A percentile compares a stretch with the other conserved stretches of the same genome.
These are phyloP conservation scores for Panaeolus papilionaceus DNA, from an alignment of 768 basidiomycete genomes.

Conservation along the genomic window DNA sequence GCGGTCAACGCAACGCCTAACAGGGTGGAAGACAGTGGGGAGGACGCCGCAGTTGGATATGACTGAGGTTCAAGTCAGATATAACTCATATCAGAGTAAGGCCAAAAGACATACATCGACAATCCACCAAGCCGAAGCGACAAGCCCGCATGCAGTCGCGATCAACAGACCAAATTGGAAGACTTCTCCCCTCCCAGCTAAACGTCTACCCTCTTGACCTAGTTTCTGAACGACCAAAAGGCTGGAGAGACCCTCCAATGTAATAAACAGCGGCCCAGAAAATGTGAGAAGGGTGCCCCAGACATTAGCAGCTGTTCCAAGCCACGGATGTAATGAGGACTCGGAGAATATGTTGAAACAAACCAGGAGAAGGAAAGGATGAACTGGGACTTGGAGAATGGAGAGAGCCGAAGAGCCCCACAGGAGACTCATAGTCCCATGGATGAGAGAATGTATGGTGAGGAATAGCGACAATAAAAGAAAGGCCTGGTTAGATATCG, in stretches of 20 bases:
- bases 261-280: constrained; percentile 79
- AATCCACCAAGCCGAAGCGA: constrained; percentile 87
- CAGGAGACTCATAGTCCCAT: constrained; percentile 77
- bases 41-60: constrained; percentile 82
- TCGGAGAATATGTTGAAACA: constrained; percentile 83
- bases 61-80: constrained; percentile 50
- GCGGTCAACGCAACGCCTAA: constrained; percentile 89
- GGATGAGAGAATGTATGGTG: constrained; percentile 77
- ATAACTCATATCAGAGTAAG: not conserved
- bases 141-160: constrained; percentile 79
- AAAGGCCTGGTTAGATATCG: constrained; percentile 81
- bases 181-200: constrained; percentile 72
- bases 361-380: constrained; percentile 84
- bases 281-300: constrained; percentile 78
- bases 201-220: constrained; percentile 76
- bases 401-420: constrained; percentile 77
- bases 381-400: constrained; percentile 84
- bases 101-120: constrained; percentile 61
- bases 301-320: constrained; percentile 62
- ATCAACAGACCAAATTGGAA: constrained; percentile 83
- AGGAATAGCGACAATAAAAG: constrained; percentile 82
- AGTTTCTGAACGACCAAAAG: constrained; percentile 82
- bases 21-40: constrained; percentile 87
- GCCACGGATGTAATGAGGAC: constrained; percentile 60
- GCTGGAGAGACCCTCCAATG: constrained; percentile 85